Evolutionary conservation across 768 basidiomycete species (phyloP), one percentile per base, ranked within the genome.

Genomic region (Suillus paluster): DNA sequence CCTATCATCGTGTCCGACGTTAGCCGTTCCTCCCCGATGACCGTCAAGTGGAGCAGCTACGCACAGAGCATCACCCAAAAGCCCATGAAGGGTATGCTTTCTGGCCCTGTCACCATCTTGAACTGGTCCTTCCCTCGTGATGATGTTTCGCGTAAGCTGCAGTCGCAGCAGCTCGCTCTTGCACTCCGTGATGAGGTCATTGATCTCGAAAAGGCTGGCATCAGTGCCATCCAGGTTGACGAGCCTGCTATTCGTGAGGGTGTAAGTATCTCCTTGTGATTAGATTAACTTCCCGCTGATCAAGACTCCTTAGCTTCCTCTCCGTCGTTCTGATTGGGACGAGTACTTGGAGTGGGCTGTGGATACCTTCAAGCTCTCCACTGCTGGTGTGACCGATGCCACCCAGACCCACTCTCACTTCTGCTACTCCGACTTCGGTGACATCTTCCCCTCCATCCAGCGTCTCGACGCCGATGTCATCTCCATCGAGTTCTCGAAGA

Each of bases 111-210:
- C 77, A 95, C 95, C 64, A 97, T 99, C 80, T 88, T 99, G 79
- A 99, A 99, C 86, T 99, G 97, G 97, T 99, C 97, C 38, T 99
- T 99, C 96, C 97, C 97, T 73, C 97, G 97, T 78, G 94, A 94
- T 67, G 97, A 99, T 75, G 91, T 99, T 68, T 87, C 91, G 59
- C 93, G 94, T 75, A 97, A 99, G 80, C 78, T 96, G 67, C 97
- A 99, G 82, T 95, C 95, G 76, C 95, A 96, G 84, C 97, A 99
- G 78, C 88, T 99, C 67, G 97, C 97, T 60, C 86, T 99, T 66
- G 91, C 97, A 60, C 94, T 99, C 74, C 95, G 97, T 68, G 97
- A 99, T 73, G 97, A 99, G 78, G 97, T 99, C 66, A 68, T 95
- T 67, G 97, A 99, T 81, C 92, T 99, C 70, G 94, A 96, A 82